These are phyloP conservation scores for Knoxdaviesia proteae DNA, from an alignment of 2,329 filamentous ascomycete species.

Conservation along the genomic window DNA sequence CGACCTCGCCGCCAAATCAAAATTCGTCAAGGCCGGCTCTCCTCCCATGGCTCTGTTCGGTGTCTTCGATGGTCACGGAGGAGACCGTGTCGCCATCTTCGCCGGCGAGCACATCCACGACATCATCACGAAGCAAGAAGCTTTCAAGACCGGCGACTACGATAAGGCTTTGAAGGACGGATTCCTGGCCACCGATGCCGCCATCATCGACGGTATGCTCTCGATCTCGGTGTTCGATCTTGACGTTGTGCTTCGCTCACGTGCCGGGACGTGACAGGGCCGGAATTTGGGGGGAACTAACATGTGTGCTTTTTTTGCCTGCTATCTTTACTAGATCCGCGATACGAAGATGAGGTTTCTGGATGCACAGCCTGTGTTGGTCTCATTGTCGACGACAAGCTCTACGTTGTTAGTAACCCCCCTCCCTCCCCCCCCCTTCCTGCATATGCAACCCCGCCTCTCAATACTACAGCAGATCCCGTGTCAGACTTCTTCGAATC, in stretches of 20 bases:
- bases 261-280: not conserved
- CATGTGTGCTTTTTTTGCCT: too few relatives aligned
- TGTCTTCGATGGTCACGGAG: constrained; percentile 93
- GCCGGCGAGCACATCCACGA: constrained; percentile 82
- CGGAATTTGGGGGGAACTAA: not conserved
- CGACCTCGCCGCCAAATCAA: constrained; percentile 32
- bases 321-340: constrained; percentile 41
- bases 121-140: constrained; percentile 86
- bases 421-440: constrained; percentile 1
- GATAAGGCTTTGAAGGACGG: constrained; percentile 94
- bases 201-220: constrained; percentile 72
- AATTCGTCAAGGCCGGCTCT: constrained; percentile 40
- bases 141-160: constrained; percentile 77
- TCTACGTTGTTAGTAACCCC: constrained; percentile 90
- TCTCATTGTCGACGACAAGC: constrained; percentile 74
- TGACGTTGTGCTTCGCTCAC: constrained; percentile 3
- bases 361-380: constrained; percentile 91
- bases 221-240: not conserved
- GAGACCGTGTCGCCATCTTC: constrained; percentile 88
- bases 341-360: constrained; percentile 94
- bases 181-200: constrained; percentile 86
- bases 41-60: constrained; percentile 85
- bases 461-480: constrained; percentile 1
- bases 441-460: constrained; percentile 3
- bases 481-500: too few relatives aligned